phyloP scores from a whole-genome alignment of 2,329 filamentous ascomycete species.

The Claviceps spartinae region DNA sequence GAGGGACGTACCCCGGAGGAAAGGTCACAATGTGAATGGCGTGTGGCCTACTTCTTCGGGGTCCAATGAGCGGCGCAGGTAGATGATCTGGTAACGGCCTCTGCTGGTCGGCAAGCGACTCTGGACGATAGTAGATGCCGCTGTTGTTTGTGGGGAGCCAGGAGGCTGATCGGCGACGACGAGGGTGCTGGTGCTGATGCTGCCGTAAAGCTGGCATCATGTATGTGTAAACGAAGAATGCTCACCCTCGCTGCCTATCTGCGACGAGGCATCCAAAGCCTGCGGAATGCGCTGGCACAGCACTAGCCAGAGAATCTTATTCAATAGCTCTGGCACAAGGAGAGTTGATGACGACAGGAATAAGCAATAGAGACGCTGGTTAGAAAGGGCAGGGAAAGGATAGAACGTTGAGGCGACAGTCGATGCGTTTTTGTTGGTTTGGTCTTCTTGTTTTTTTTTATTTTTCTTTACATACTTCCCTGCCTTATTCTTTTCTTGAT shows the following conservation, averaged over 20 bases:
- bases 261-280: neutral
- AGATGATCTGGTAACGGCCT: conserved; percentile 11
- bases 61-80: conserved; percentile 25
- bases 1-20: conserved; percentile 29
- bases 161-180: conserved; percentile 3
- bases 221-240: conserved; percentile 1
- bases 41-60: conserved; percentile 25
- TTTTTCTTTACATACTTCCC: neutral
- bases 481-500: neutral
- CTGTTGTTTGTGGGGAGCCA: conserved; percentile 4
- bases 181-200: neutral
- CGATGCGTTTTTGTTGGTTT: neutral
- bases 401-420: neutral
- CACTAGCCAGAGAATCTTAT: neutral
- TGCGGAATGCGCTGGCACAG: neutral
- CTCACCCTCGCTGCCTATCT: neutral
- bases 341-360: neutral
- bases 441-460: neutral
- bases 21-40: conserved; percentile 30
- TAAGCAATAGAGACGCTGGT: neutral
- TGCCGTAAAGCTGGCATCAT: conserved; percentile 5
- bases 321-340: neutral
- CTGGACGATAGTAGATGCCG: conserved; percentile 7
- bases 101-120: conserved; percentile 1
- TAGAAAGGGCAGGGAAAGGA: neutral